Conservation (phyloP, 192 early-diverging fungal species). For the Entomortierella beljakovae region DNA sequence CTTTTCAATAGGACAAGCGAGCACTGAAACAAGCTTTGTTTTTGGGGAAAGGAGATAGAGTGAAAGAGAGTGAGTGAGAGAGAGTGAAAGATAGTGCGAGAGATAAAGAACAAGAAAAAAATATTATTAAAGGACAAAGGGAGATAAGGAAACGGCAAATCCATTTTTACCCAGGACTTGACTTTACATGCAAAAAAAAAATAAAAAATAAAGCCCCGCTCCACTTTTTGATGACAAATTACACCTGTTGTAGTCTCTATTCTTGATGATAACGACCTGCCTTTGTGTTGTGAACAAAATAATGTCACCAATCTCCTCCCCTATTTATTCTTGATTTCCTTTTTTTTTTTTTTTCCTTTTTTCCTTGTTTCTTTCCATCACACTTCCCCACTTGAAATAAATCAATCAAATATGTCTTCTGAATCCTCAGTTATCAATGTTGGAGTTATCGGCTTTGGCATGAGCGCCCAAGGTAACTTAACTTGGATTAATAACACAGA, state of each 20-base stretch:
- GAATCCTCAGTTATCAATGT: conserved; percentile 62
- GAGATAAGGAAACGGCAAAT: background rate
- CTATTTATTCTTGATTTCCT: background rate
- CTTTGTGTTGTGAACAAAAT: no score
- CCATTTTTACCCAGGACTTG: no score
- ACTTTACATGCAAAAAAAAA: no score
- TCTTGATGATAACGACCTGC: no score
- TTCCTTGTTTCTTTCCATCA: background rate
- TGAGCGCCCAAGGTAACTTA: conserved; percentile 53
- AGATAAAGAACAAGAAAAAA: background rate
- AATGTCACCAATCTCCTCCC: background rate
- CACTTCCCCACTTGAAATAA: background rate
- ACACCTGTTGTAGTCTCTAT: no score
- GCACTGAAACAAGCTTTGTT: no score
- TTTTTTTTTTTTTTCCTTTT: background rate
- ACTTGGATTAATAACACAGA: background rate
- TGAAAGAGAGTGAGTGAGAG: background rate
- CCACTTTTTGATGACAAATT: no score
- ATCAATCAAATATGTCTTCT: background rate
- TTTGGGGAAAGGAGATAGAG: background rate
- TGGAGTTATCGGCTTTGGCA: conserved; percentile 77
- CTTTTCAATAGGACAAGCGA: background rate
- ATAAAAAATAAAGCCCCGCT: no score
- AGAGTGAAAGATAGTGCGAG: background rate
- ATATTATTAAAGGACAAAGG: background rate